Evolutionary conservation across 306 rosid genomes (phyloP), one percentile per base, ranked within the genome.

Genomic region (Citrullus mucosospermus): DNA sequence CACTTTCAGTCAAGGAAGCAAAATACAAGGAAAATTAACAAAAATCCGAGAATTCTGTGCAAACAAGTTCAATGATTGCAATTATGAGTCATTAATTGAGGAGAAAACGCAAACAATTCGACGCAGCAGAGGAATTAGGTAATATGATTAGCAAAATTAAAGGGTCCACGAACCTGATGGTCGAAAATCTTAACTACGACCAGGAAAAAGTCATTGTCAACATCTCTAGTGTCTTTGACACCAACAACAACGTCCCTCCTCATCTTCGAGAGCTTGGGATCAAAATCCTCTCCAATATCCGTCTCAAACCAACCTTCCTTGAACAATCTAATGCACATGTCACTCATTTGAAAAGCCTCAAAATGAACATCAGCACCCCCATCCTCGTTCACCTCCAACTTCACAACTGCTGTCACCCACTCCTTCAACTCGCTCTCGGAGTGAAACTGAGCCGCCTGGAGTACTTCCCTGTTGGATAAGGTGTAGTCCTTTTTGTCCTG

Each of bases 331-430:
- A 93, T 77, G 72, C 99, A 96, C 43, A 86, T 80, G 80, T 96
- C 99, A 86, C 98, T 96, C 96, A 96, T 91, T 88, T 96, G 98
- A 89, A 96, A 96, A 1, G 98, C 97, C 76, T 96, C 99, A 25
- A 96, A 92, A 79, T 93, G 98, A 50, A 96, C 98, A 85, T 91
- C 97, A 16, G 97, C 97, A 9, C 80, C 90, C 30, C 88, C 89
- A 15, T 96, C 98, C 77, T 91, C 98, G 54, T 88, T 92, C 78
- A 93, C 97, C 89, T 93, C 97, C 76, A 96, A 82, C 84, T 96
- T 96, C 62, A 96, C 98, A 51, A 96, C 66, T 0, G 96, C 98
- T 7, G 99, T 92, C 41, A 96, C 98, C 99, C 99, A 96, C 86
- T 92, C 99, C 88, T 92, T 91, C 84, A 96, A 75, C 6, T 89